Conservation (phyloP, 2,329 filamentous ascomycete genomes). For the Epichloe sibirici region DNA sequence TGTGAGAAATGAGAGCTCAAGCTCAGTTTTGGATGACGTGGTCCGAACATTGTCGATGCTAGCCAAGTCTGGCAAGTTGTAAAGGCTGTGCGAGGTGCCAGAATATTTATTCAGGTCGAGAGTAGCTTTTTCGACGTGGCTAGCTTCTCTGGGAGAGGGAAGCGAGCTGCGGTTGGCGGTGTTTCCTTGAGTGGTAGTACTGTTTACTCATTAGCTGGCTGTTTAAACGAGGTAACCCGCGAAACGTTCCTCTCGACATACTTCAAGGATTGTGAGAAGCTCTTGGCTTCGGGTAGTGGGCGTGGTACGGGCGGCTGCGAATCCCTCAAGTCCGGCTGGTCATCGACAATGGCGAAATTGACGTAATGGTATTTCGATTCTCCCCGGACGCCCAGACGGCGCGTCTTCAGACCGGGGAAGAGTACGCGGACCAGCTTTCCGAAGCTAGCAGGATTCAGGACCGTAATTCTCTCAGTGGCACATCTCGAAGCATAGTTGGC, state of each 20-base stretch:
- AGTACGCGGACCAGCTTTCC: conserved; percentile 94
- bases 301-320: conserved; percentile 33
- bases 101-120: conserved; percentile 7
- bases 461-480: conserved; percentile 84
- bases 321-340: conserved; percentile 36
- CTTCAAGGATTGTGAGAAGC: conserved; percentile 38
- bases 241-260: conserved; percentile 19
- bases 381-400: conserved; percentile 80
- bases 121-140: conserved; percentile 9
- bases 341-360: conserved; percentile 49
- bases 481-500: conserved; percentile 90
- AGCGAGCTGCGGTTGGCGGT: conserved; percentile 15
- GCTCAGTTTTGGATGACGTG: conserved; percentile 43
- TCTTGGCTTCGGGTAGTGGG: conserved; percentile 35
- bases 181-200: conserved; percentile 17
- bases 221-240: neutral
- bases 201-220: conserved; percentile 17
- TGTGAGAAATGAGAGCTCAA: conserved; percentile 49
- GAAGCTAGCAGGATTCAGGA: conserved; percentile 92
- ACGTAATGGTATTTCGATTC: conserved; percentile 98
- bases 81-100: conserved; percentile 34
- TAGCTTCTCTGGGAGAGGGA: conserved; percentile 18
- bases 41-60: conserved; percentile 47
- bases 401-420: conserved; percentile 88
- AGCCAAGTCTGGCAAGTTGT: conserved; percentile 44